phyloP scores from a whole-genome alignment of 176 grass and related monocot genomes.

The Triticum aestivum region IWGSC_CS_RefSeq_v2.1 NC_057797.1:733188942-733189441 shows the following conservation, averaged over 20 bases:
- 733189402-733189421: conserved; percentile 95
- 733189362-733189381: conserved; percentile 86
- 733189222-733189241: conserved; percentile 77
- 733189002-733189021: conserved; percentile 20
- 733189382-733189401: conserved; percentile 86
- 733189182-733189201: conserved; percentile 72
- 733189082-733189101: conserved; percentile 23
- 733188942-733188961: conserved; percentile 16
- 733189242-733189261: conserved; percentile 79
- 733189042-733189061: conserved; percentile 20
- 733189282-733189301: conserved; percentile 94
- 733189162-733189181: conserved; percentile 12
- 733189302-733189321: conserved; percentile 75
- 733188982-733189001: conserved; percentile 7
- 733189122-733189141: conserved; percentile 26
- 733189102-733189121: conserved; percentile 26
- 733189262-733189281: conserved; percentile 82
- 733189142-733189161: conserved; percentile 21
- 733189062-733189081: not conserved
- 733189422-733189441: conserved; percentile 75
- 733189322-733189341: conserved; percentile 62
- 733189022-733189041: conserved; percentile 12
- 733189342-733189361: conserved; percentile 72
- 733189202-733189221: conserved; percentile 82
- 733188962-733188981: not conserved